phyloP scores from a whole-genome alignment of 768 basidiomycete species.

The Psilocybe cubensis region DNA sequence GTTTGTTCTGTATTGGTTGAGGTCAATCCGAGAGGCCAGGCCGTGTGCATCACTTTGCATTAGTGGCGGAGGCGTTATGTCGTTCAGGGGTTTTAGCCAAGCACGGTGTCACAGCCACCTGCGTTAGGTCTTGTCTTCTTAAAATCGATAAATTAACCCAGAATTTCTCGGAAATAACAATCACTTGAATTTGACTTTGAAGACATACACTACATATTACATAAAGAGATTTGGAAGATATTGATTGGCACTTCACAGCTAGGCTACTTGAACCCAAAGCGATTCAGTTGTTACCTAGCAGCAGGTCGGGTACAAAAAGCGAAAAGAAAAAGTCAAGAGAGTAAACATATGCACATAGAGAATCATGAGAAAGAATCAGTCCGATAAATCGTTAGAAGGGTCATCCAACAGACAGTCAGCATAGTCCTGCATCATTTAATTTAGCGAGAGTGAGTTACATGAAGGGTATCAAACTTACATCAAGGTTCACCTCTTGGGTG shows the following conservation, averaged over 20 bases:
- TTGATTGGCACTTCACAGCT: no score
- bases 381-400: constrained; percentile 19
- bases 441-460: neutral
- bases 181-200: no score
- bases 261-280: no score
- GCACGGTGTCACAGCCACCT: neutral
- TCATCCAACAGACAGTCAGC: constrained; percentile 41
- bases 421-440: constrained; percentile 28
- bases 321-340: neutral
- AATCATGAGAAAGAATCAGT: neutral
- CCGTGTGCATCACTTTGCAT: no score
- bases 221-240: no score
- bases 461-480: constrained; percentile 14
- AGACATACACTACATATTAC: no score
- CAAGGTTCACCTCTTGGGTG: constrained; percentile 19
- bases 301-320: no score
- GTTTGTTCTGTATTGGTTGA: neutral
- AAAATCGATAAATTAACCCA: no score
- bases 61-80: neutral
- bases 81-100: neutral
- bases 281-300: no score
- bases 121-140: neutral
- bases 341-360: neutral
- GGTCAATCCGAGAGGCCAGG: neutral
- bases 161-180: no score